Conservation (phyloP, 208 protist species). For the Leishmania major region DNA sequence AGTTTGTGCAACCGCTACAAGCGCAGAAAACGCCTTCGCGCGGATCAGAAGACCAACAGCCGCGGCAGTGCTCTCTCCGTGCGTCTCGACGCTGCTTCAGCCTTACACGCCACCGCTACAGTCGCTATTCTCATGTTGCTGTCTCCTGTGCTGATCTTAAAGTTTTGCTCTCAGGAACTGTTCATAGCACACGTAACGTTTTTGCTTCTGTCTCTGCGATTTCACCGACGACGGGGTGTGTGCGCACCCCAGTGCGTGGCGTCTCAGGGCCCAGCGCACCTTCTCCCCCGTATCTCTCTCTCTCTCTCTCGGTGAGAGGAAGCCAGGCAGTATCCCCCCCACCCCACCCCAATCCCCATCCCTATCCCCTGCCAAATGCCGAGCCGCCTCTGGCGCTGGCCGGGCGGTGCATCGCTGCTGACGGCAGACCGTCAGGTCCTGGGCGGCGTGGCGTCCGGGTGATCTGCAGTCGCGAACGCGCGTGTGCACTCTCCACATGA, state of each 20-base stretch:
- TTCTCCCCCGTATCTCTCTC: neutral
- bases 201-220: neutral
- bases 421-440: neutral
- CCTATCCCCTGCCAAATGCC: neutral
- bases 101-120: neutral
- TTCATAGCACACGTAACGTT: neutral
- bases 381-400: too few relatives aligned
- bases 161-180: neutral
- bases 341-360: neutral
- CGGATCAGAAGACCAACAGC: neutral
- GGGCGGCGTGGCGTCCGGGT: too few relatives aligned
- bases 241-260: neutral
- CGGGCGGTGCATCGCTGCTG: too few relatives aligned
- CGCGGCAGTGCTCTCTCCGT: neutral
- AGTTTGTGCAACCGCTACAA: neutral
- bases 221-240: neutral
- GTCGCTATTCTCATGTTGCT: neutral
- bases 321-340: neutral
- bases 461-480: neutral
- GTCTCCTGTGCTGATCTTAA: neutral
- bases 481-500: neutral
- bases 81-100: neutral
- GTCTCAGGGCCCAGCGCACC: neutral
- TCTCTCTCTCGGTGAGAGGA: neutral
- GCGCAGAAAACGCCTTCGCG: too few relatives aligned